Conservation (phyloP, 108 stramenopile species). For the Chaetoceros tenuissimus region DNA sequence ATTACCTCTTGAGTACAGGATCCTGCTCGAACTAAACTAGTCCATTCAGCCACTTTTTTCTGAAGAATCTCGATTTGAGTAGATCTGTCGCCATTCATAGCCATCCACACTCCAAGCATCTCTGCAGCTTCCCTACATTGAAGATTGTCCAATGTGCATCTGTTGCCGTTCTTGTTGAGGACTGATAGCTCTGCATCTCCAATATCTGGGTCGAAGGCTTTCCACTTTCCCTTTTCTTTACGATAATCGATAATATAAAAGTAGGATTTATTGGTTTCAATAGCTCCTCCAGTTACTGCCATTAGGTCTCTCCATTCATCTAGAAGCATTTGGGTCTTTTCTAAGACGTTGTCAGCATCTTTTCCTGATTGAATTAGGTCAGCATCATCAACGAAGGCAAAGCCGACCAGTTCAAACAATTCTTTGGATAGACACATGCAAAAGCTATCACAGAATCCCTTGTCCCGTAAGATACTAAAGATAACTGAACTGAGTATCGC, state of each 20-base stretch:
- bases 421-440: background rate
- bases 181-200: too few relatives aligned
- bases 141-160: too few relatives aligned
- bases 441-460: slow-evolving; percentile 8
- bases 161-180: too few relatives aligned
- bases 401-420: background rate
- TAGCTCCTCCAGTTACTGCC: background rate
- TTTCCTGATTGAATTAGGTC: slow-evolving; percentile 3
- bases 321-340: background rate
- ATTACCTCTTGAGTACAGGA: too few relatives aligned
- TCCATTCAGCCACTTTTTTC: too few relatives aligned
- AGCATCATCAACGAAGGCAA: slow-evolving; percentile 23
- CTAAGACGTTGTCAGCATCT: background rate
- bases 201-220: background rate
- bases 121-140: too few relatives aligned
- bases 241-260: background rate
- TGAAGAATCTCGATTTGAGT: too few relatives aligned
- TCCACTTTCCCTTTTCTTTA: background rate
- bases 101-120: too few relatives aligned
- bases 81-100: too few relatives aligned
- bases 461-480: slow-evolving; percentile 1
- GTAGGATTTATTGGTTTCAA: background rate
- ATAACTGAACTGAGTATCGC: slow-evolving; percentile 15
- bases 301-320: background rate
- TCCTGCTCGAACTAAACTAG: too few relatives aligned